Evolutionary conservation across 2,329 filamentous ascomycete species (phyloP).

Genomic region (Graphilbum sp.): DNA sequence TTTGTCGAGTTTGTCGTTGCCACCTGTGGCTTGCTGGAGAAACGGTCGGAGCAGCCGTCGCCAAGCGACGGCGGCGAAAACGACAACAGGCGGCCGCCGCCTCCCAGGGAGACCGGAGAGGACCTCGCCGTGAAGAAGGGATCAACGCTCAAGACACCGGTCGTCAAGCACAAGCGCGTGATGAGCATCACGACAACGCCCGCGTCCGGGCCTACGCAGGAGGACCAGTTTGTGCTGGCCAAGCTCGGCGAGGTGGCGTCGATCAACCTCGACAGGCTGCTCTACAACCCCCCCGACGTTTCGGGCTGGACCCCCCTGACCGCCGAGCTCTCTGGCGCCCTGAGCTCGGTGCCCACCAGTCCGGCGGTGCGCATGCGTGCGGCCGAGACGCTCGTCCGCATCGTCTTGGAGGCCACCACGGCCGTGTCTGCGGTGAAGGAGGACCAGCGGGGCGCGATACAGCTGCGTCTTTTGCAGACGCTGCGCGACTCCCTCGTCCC

Average conservation of each 20-base stretch:
- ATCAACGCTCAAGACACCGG: constrained; percentile 19
- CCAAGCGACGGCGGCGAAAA: not conserved
- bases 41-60: constrained; percentile 14
- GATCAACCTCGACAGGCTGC: constrained; percentile 60
- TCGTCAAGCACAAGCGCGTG: constrained; percentile 21
- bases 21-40: constrained; percentile 53
- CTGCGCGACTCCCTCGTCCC: constrained; percentile 44
- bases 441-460: constrained; percentile 41
- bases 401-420: constrained; percentile 40
- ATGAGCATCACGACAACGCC: constrained; percentile 30
- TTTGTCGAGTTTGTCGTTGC: constrained; percentile 66
- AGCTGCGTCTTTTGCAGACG: constrained; percentile 54
- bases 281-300: constrained; percentile 45
- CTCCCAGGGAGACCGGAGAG: not conserved
- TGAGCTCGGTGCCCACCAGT: constrained; percentile 30
- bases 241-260: constrained; percentile 58
- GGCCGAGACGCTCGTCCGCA: constrained; percentile 44
- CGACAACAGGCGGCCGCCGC: not conserved
- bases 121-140: not conserved
- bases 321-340: constrained; percentile 32
- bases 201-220: constrained; percentile 36
- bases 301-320: constrained; percentile 64
- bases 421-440: constrained; percentile 35
- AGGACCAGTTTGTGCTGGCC: constrained; percentile 51
- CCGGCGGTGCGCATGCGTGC: constrained; percentile 41